Base-by-base conservation (phyloP, 1,139 yeast genomes). In the Lodderomyces elongisporus region DNA sequence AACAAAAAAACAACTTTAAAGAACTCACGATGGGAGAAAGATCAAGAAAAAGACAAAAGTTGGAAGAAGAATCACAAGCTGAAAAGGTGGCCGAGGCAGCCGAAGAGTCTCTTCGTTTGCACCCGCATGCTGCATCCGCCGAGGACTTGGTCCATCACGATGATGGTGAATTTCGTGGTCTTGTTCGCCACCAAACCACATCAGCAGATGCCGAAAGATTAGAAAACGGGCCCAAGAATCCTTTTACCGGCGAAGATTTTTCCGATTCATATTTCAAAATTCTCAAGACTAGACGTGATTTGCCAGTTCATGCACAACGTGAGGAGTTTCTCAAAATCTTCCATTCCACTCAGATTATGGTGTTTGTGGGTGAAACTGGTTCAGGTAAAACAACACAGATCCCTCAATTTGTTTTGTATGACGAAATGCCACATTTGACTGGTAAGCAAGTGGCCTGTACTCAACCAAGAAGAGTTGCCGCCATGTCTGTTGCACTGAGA, bases 291-390 rank as follows among this genome's bases (percentile, higher is more conserved):
- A 77, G 98, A 58, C 75, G 95, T 47, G 84, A 85, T 43, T 70
- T 91, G 43, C 99, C 98, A 0, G 98, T 91, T 13, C 96, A 89
- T 59, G 78, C 91, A 23, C 96, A 91, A 60, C 74, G 97, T 54
- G 83, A 79, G 34, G 95, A 89, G 60, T 93, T 91, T 53, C 69
- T 91, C 39, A 69, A 72, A 44, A 76, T 84, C 41, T 91, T 84
- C 62, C 97, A 91, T 43, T 64, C 74, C 13, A 79, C 93, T 30
- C 98, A 91, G 60, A 85, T 91, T 53, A 84, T 91, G 94, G 97
- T 91, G 31, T 88, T 91, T 60, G 97, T 91, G 28, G 98, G 98
- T 66, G 98, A 91, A 58, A 91, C 98, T 1, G 97, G 97, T 60
- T 85, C 96, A 12, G 97, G 97, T 71, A 89, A 89, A 56, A 89